These are phyloP conservation scores for Carex pumila DNA, from an alignment of 176 grass and related monocot genomes.

Conservation along the genomic window DNA sequence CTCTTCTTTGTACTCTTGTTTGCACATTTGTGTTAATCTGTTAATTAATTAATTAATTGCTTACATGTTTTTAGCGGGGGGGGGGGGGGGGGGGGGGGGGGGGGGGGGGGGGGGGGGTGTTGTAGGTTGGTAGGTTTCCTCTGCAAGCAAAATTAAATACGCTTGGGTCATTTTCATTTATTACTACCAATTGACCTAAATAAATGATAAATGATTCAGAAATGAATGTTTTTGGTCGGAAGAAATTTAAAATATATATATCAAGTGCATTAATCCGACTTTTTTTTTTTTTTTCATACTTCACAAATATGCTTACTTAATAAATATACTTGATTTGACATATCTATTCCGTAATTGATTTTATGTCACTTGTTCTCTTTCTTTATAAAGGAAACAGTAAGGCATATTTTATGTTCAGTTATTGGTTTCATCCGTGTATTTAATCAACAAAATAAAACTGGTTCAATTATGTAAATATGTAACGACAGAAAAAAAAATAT, in stretches of 20 bases:
- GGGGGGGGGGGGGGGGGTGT: not conserved
- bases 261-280: not conserved
- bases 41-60: not conserved
- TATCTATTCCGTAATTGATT: not conserved
- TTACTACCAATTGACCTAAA: not conserved
- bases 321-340: not conserved
- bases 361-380: not conserved
- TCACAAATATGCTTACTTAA: not conserved
- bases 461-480: not conserved
- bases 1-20: not conserved
- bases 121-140: not conserved
- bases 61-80: not conserved
- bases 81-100: not conserved
- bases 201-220: not conserved
- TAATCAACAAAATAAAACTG: not conserved
- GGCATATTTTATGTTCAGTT: not conserved
- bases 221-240: not conserved
- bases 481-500: not conserved
- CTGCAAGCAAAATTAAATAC: not conserved
- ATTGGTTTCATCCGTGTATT: not conserved
- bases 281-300: not conserved
- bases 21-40: not conserved
- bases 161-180: not conserved
- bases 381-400: not conserved
- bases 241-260: not conserved